Evolutionary conservation across 2,329 filamentous ascomycete species (phyloP).

Genomic region (Pseudopyricularia cyperi): DNA sequence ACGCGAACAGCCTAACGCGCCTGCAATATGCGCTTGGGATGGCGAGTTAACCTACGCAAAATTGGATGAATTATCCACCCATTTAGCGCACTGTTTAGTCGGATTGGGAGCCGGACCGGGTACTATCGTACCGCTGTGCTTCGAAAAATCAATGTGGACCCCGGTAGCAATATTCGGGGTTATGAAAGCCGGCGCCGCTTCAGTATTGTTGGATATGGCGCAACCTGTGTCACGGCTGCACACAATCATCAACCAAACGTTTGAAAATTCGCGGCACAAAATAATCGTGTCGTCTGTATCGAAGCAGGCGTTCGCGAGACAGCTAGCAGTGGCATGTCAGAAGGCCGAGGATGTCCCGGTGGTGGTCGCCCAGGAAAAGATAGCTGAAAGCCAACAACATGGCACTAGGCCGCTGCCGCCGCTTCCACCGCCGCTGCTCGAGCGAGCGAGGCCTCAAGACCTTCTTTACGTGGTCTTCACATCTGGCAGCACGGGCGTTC

Average conservation of each 20-base stretch:
- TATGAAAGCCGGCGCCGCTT: constrained; percentile 11
- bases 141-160: constrained; percentile 12
- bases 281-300: background rate
- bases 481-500: constrained; percentile 42
- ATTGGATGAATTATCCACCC: constrained; percentile 28
- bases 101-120: constrained; percentile 15
- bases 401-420: background rate
- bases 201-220: constrained; percentile 8
- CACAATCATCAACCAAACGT: constrained; percentile 1
- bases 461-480: constrained; percentile 40
- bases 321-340: background rate
- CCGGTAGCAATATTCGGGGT: constrained; percentile 10
- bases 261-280: background rate
- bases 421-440: constrained; percentile 34
- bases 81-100: constrained; percentile 26
- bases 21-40: constrained; percentile 5
- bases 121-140: constrained; percentile 21
- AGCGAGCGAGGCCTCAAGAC: constrained; percentile 39
- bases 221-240: constrained; percentile 7
- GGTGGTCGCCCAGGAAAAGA: background rate
- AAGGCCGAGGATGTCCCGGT: background rate
- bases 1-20: background rate
- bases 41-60: constrained; percentile 14
- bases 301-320: background rate
- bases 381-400: background rate